Evolutionary conservation across 2,329 filamentous ascomycete species (phyloP).

Genomic region (Stagonosporopsis tanaceti): DNA sequence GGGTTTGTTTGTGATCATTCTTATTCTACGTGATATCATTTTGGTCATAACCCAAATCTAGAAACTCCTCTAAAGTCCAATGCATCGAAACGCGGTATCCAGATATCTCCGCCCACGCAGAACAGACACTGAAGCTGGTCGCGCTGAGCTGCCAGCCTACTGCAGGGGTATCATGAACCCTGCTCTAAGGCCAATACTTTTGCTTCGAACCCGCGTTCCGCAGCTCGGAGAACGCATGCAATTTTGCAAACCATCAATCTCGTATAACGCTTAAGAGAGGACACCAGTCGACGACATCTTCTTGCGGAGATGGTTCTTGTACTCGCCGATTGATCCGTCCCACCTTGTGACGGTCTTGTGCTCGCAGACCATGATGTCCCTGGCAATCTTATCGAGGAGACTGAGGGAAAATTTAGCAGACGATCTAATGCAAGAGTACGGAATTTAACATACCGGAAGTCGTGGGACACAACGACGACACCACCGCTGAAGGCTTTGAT

Average conservation of each 20-base stretch:
- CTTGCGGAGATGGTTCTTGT: slow-evolving; percentile 99
- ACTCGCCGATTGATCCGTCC: slow-evolving; percentile 88
- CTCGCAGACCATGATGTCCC: slow-evolving; percentile 99
- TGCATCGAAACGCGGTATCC: slow-evolving; percentile 47
- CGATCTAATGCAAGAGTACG: neutral
- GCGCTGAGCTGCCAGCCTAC: slow-evolving; percentile 44
- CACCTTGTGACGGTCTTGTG: slow-evolving; percentile 92
- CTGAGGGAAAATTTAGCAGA: slow-evolving; percentile 60
- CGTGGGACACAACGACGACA: slow-evolving; percentile 98
- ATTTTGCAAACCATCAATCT: slow-evolving; percentile 28
- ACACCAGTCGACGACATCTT: slow-evolving; percentile 94
- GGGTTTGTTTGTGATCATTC: slow-evolving; percentile 9
- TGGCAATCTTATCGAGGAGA: slow-evolving; percentile 98
- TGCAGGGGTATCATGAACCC: slow-evolving; percentile 41
- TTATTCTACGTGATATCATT: slow-evolving; percentile 43
- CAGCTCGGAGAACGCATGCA: slow-evolving; percentile 40
- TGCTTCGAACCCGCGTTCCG: slow-evolving; percentile 32
- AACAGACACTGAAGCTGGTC: slow-evolving; percentile 45
- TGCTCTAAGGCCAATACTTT: slow-evolving; percentile 45
- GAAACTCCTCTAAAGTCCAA: slow-evolving; percentile 51
- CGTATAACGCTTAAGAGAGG: slow-evolving; percentile 65
- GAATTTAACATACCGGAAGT: slow-evolving; percentile 79
- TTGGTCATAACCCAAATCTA: slow-evolving; percentile 48
- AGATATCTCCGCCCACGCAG: slow-evolving; percentile 43
- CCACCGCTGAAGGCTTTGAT: slow-evolving; percentile 96